These are phyloP conservation scores for Boletus rex-veris DNA, from an alignment of 768 basidiomycete species.

Conservation along the genomic window DNA sequence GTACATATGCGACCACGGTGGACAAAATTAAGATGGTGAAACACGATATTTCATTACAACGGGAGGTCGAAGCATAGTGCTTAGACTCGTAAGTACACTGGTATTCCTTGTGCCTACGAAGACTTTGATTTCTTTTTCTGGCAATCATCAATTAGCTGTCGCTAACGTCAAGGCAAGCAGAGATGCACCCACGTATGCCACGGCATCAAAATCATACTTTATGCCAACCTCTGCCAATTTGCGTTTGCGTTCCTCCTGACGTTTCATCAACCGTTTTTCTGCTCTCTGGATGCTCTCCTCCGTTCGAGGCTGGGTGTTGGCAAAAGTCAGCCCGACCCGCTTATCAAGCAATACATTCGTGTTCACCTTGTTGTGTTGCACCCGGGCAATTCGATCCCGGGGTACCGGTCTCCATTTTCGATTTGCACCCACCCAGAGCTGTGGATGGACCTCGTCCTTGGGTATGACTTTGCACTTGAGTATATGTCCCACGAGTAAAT, in stretches of 20 bases:
- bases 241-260: conserved; percentile 72
- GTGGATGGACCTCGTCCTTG: conserved; percentile 84
- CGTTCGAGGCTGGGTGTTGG: conserved; percentile 57
- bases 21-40: not conserved
- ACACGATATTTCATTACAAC: not conserved
- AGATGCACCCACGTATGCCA: conserved; percentile 68
- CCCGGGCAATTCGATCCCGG: conserved; percentile 60
- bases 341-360: not conserved
- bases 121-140: conserved; percentile 38
- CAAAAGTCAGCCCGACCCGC: conserved; percentile 2
- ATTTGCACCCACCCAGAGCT: conserved; percentile 97
- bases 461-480: conserved; percentile 89
- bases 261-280: conserved; percentile 65
- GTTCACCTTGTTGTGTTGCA: conserved; percentile 78
- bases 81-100: not conserved
- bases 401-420: conserved; percentile 85
- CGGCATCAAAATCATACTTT: conserved; percentile 78
- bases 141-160: not conserved
- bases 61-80: not conserved
- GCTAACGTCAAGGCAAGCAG: not conserved
- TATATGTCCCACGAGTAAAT: conserved; percentile 91
- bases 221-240: conserved; percentile 82
- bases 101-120: conserved; percentile 5
- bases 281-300: conserved; percentile 63
- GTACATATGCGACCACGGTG: too few relatives aligned